phyloP scores from a whole-genome alignment of 768 basidiomycete genomes.

The Imleria badia region DNA sequence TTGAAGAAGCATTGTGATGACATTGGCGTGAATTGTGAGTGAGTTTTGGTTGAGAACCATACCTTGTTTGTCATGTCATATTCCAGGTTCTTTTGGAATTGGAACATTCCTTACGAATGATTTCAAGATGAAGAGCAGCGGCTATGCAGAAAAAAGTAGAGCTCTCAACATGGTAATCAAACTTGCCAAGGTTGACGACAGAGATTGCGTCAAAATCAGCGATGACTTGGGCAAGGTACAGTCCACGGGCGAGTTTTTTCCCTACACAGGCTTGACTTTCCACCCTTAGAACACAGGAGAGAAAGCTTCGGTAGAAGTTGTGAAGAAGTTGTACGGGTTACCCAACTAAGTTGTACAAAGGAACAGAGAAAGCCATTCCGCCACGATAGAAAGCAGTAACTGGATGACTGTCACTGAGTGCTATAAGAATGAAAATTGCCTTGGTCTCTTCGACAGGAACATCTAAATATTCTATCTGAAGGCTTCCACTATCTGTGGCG shows the following conservation, averaged over 20 bases:
- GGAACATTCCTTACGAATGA: conserved; percentile 94
- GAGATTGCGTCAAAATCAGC: conserved; percentile 88
- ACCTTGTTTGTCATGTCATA: neutral
- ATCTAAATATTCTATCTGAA: too few species aligned
- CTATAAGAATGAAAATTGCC: too few species aligned
- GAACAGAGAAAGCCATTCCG: too few species aligned
- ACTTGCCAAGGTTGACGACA: conserved; percentile 67
- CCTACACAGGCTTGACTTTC: neutral
- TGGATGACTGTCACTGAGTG: too few species aligned
- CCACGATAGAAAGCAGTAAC: too few species aligned
- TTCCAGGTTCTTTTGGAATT: conserved; percentile 83
- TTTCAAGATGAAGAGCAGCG: conserved; percentile 51
- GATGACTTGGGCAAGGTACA: conserved; percentile 84
- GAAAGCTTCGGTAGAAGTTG: conserved; percentile 51
- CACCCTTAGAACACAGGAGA: conserved; percentile 66
- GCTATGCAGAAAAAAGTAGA: conserved; percentile 62
- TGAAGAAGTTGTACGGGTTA: conserved; percentile 40
- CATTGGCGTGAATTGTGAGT: conserved; percentile 65
- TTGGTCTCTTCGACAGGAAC: too few species aligned
- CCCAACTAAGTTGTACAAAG: too few species aligned
- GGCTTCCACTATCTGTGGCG: too few species aligned
- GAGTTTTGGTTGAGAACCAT: neutral
- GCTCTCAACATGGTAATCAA: conserved; percentile 96
- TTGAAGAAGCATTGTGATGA: conserved; percentile 72
- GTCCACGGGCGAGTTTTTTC: neutral